Evolutionary conservation across 2,329 filamentous ascomycete genomes (phyloP).

Genomic region (Periconia digitata): DNA sequence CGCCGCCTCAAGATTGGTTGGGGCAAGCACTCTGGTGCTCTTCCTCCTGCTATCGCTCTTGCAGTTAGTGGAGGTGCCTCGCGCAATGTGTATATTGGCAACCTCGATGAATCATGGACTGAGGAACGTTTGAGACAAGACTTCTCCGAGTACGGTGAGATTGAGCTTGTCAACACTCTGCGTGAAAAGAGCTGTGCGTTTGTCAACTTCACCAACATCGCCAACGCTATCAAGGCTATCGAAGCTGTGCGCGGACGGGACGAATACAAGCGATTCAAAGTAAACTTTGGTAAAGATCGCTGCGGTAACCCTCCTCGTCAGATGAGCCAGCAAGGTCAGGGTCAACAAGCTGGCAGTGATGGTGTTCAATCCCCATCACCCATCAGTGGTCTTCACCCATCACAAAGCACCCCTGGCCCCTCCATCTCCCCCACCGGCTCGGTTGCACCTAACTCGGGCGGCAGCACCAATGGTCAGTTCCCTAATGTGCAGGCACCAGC

Average conservation of each 20-base stretch:
- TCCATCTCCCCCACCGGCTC: constrained; percentile 64
- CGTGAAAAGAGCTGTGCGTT: constrained; percentile 99
- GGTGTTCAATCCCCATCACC: constrained; percentile 58
- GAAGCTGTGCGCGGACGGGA: constrained; percentile 93
- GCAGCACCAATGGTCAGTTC: constrained; percentile 58
- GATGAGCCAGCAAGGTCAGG: constrained; percentile 63
- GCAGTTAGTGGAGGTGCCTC: constrained; percentile 96
- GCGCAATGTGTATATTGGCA: constrained; percentile 98
- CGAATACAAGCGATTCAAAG: constrained; percentile 98
- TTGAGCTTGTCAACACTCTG: constrained; percentile 93
- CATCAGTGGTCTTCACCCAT: constrained; percentile 60
- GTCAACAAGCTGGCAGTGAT: constrained; percentile 67
- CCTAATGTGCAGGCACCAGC: constrained; percentile 64
- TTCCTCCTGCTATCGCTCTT: constrained; percentile 92
- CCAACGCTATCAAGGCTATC: constrained; percentile 98
- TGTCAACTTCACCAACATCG: constrained; percentile 99
- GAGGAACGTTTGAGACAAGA: constrained; percentile 95
- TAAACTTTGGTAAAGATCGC: constrained; percentile 98
- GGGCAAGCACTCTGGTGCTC: constrained; percentile 97
- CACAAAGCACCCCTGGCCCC: constrained; percentile 52
- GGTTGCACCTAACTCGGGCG: constrained; percentile 57
- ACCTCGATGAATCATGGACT: constrained; percentile 95
- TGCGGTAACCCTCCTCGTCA: constrained; percentile 96
- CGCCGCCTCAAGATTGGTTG: constrained; percentile 96
- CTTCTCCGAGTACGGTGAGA: constrained; percentile 96